Evolutionary conservation across 1,139 yeast genomes (phyloP).

Genomic region (Yamadazyma dushanensis): DNA sequence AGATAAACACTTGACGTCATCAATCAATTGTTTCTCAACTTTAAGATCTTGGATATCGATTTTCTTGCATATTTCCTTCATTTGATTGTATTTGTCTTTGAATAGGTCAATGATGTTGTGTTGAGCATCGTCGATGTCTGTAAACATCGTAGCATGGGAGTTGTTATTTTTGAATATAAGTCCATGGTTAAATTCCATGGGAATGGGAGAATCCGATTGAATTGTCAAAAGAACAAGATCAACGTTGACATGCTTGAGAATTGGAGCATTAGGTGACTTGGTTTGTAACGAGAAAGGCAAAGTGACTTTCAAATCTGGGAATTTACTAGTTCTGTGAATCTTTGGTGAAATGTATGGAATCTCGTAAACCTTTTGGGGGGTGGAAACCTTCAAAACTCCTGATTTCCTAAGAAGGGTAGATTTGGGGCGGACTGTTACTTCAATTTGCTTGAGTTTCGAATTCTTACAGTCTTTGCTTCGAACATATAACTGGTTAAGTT

Average conservation of each 20-base stretch:
- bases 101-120: slow-evolving; percentile 26
- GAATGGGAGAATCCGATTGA: slow-evolving; percentile 33
- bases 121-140: slow-evolving; percentile 27
- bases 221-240: slow-evolving; percentile 38
- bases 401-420: slow-evolving; percentile 9
- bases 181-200: slow-evolving; percentile 43
- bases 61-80: slow-evolving; percentile 20
- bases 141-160: slow-evolving; percentile 10
- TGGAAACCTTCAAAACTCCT: slow-evolving; percentile 19
- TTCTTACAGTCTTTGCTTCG: slow-evolving; percentile 8
- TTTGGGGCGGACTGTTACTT: slow-evolving; percentile 13
- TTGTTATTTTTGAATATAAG: slow-evolving; percentile 29
- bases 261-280: slow-evolving; percentile 22
- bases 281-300: slow-evolving; percentile 24
- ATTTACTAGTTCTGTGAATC: slow-evolving; percentile 20
- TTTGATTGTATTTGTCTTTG: slow-evolving; percentile 19
- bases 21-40: slow-evolving; percentile 30
- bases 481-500: slow-evolving; percentile 15
- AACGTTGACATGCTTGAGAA: slow-evolving; percentile 27
- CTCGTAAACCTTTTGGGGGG: slow-evolving; percentile 29
- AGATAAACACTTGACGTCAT: slow-evolving; percentile 33
- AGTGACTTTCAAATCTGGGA: slow-evolving; percentile 26
- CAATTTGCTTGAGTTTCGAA: slow-evolving; percentile 1
- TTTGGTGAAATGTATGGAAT: slow-evolving; percentile 36
- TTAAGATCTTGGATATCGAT: slow-evolving; percentile 28